Percentiles rank a stretch among this genome's conserved stretches.
These are phyloP conservation scores for Dryas octopetala DNA, from an alignment of 306 rosid species.

Conservation along the genomic window DNA sequence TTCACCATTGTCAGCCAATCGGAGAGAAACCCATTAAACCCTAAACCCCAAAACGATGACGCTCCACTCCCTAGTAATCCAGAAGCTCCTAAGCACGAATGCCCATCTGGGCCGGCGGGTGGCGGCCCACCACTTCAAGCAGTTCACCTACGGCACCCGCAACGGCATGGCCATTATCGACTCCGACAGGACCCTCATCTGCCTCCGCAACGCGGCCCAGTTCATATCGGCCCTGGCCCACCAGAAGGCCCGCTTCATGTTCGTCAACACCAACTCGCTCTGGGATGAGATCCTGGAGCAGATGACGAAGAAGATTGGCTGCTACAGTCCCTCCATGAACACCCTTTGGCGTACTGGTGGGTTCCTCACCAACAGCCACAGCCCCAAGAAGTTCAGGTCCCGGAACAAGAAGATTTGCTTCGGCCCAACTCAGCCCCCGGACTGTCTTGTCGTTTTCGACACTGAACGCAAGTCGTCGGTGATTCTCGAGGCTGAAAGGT, in stretches of 20 bases:
- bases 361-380: slow-evolving; percentile 64
- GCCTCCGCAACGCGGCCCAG: slow-evolving; percentile 69
- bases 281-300: slow-evolving; percentile 72
- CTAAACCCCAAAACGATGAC: slow-evolving; percentile 39
- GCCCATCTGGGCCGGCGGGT: slow-evolving; percentile 69
- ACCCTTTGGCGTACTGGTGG: slow-evolving; percentile 78
- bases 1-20: not conserved
- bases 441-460: slow-evolving; percentile 66
- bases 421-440: slow-evolving; percentile 73
- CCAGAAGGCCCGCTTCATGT: slow-evolving; percentile 72
- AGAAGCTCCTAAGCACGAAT: slow-evolving; percentile 73
- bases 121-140: slow-evolving; percentile 65
- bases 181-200: slow-evolving; percentile 70
- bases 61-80: slow-evolving; percentile 67
- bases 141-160: slow-evolving; percentile 66
- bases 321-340: slow-evolving; percentile 43
- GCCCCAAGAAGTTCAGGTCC: slow-evolving; percentile 84
- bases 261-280: slow-evolving; percentile 77
- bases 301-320: slow-evolving; percentile 63
- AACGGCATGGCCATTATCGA: slow-evolving; percentile 68
- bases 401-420: slow-evolving; percentile 68
- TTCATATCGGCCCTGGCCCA: slow-evolving; percentile 69
- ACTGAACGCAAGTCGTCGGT: slow-evolving; percentile 64
- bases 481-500: slow-evolving; percentile 57
- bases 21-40: not conserved